These are phyloP conservation scores for Prorocentrum cordatum DNA, from an alignment of 169 alveolate genomes.

Conservation along the genomic window DNA sequence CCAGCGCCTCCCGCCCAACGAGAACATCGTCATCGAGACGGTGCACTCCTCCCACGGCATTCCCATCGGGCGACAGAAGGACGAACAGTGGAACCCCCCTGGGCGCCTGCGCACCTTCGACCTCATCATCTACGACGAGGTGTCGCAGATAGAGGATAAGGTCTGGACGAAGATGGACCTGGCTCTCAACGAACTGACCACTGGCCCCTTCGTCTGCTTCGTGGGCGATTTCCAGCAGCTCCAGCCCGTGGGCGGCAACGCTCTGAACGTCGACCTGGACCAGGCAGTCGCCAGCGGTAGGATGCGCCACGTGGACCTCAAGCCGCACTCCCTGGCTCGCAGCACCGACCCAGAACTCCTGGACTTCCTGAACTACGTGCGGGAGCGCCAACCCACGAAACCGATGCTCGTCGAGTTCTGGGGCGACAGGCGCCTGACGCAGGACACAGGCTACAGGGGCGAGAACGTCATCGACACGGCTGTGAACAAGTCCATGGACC, in stretches of 20 bases:
- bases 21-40: not conserved
- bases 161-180: not conserved
- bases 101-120: not conserved
- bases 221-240: constrained; percentile 29
- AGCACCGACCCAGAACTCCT: not conserved
- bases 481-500: too few relatives aligned
- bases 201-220: not conserved
- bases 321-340: not conserved
- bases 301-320: not conserved
- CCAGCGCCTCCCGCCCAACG: not conserved
- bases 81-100: not conserved
- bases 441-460: too few relatives aligned
- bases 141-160: not conserved
- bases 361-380: not conserved
- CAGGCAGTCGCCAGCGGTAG: not conserved
- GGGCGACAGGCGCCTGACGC: too few relatives aligned
- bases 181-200: not conserved
- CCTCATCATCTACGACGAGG: constrained; percentile 22
- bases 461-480: too few relatives aligned
- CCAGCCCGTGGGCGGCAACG: not conserved
- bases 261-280: not conserved
- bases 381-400: not conserved
- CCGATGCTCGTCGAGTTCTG: too few relatives aligned
- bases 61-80: not conserved
- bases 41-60: not conserved